These are phyloP conservation scores for Gleditsia sinensis DNA, from an alignment of 306 rosid species.

Conservation along the genomic window DNA sequence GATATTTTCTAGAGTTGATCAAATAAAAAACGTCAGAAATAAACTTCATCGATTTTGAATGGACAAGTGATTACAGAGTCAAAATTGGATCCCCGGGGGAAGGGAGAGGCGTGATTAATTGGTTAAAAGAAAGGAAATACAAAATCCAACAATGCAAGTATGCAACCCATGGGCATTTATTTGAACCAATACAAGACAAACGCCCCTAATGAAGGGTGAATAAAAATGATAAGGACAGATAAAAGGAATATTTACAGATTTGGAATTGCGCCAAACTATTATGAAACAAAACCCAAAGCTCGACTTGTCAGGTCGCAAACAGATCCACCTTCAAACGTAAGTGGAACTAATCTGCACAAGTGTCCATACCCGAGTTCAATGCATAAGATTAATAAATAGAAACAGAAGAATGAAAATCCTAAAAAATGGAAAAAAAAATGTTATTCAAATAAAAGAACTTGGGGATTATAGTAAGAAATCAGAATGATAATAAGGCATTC, in stretches of 20 bases:
- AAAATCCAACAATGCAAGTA: slow-evolving; percentile 44
- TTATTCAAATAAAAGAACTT: too few relatives aligned
- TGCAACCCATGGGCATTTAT: slow-evolving; percentile 47
- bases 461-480: slow-evolving; percentile 1
- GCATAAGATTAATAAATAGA: slow-evolving; percentile 25
- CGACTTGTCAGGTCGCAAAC: slow-evolving; percentile 41
- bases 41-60: background rate
- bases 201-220: slow-evolving; percentile 31
- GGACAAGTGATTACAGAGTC: background rate
- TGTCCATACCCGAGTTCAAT: slow-evolving; percentile 38
- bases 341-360: slow-evolving; percentile 49
- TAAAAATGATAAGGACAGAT: slow-evolving; percentile 33
- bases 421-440: slow-evolving; percentile 28
- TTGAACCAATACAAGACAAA: slow-evolving; percentile 38
- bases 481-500: background rate
- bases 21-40: background rate
- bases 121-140: slow-evolving; percentile 33
- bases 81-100: background rate
- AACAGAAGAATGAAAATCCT: slow-evolving; percentile 14
- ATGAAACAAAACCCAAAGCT: slow-evolving; percentile 39
- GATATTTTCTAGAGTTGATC: background rate
- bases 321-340: slow-evolving; percentile 29
- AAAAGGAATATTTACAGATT: slow-evolving; percentile 58
- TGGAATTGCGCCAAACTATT: slow-evolving; percentile 35
- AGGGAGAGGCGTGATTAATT: slow-evolving; percentile 11